Percentiles rank a stretch among this genome's conserved stretches.
Evolutionary conservation across 139 green algal genomes (phyloP).

Genomic region (Zygnema circumcarinatum): DNA sequence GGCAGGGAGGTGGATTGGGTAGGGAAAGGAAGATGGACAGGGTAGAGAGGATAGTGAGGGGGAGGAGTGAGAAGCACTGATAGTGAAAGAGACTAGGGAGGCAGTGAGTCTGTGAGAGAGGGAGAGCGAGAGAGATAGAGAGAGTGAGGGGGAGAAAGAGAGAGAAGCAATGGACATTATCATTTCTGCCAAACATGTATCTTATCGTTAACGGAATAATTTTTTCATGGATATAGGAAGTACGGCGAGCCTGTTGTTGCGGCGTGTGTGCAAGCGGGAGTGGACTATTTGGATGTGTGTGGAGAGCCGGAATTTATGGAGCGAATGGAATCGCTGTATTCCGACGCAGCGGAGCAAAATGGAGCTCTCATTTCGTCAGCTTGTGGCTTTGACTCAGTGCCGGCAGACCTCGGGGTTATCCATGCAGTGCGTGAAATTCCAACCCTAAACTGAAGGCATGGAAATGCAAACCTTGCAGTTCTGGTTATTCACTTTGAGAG

Average conservation of each 20-base stretch:
- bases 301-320: constrained; percentile 67
- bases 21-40: too few relatives aligned
- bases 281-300: constrained; percentile 91
- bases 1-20: too few relatives aligned
- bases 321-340: constrained; percentile 55
- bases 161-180: too few relatives aligned
- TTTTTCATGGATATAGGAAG: constrained; percentile 21
- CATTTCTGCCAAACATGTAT: too few relatives aligned
- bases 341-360: constrained; percentile 69
- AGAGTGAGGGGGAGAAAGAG: too few relatives aligned
- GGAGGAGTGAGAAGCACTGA: too few relatives aligned
- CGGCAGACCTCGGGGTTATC: constrained; percentile 78
- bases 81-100: too few relatives aligned
- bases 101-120: neutral
- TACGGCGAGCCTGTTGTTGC: constrained; percentile 79
- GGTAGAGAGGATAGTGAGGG: too few relatives aligned
- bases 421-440: constrained; percentile 6
- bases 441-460: too few relatives aligned
- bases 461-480: neutral
- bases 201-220: too few relatives aligned
- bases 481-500: too few relatives aligned
- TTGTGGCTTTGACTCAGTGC: constrained; percentile 88
- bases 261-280: constrained; percentile 72
- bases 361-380: constrained; percentile 72
- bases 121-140: neutral